phyloP scores from a whole-genome alignment of 2,329 filamentous ascomycete genomes.

The Neobulgaria alba region DNA sequence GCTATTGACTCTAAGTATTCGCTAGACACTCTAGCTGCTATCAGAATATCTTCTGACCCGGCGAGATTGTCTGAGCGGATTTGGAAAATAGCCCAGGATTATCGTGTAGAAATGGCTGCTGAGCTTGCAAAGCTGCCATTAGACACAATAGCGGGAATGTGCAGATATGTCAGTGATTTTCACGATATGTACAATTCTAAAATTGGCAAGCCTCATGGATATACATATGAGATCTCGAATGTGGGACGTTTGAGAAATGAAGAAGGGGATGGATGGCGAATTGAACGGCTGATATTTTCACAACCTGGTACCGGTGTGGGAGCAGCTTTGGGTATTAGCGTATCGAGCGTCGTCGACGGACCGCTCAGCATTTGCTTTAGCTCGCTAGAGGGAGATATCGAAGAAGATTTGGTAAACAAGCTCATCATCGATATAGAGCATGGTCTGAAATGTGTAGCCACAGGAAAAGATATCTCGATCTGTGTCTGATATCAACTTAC shows the following conservation, averaged over 20 bases:
- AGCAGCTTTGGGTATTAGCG: slow-evolving; percentile 37
- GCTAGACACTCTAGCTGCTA: slow-evolving; percentile 5
- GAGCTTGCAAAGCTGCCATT: slow-evolving; percentile 33
- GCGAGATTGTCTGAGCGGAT: slow-evolving; percentile 26
- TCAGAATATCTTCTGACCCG: slow-evolving; percentile 20
- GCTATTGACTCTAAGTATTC: slow-evolving; percentile 17
- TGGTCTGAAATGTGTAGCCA: slow-evolving; percentile 8
- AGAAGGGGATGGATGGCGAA: slow-evolving; percentile 25
- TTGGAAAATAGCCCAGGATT: slow-evolving; percentile 31
- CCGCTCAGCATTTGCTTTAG: slow-evolving; percentile 36
- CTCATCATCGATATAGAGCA: slow-evolving; percentile 32
- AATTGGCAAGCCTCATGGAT: slow-evolving; percentile 34
- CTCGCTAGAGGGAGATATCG: slow-evolving; percentile 40
- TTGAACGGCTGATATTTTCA: slow-evolving; percentile 40
- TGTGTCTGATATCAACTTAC: background rate
- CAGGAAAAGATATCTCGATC: slow-evolving; percentile 5
- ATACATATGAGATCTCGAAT: slow-evolving; percentile 46
- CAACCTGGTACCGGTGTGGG: slow-evolving; percentile 39
- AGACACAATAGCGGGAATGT: slow-evolving; percentile 36
- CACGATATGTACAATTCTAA: slow-evolving; percentile 32
- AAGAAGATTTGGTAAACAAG: slow-evolving; percentile 30
- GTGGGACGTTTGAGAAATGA: slow-evolving; percentile 34
- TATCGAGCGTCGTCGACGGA: slow-evolving; percentile 37
- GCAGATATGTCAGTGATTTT: slow-evolving; percentile 38
- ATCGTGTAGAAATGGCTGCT: slow-evolving; percentile 25